Base-by-base conservation (phyloP, 768 basidiomycete species). In the Termitomyces sp. region DNA sequence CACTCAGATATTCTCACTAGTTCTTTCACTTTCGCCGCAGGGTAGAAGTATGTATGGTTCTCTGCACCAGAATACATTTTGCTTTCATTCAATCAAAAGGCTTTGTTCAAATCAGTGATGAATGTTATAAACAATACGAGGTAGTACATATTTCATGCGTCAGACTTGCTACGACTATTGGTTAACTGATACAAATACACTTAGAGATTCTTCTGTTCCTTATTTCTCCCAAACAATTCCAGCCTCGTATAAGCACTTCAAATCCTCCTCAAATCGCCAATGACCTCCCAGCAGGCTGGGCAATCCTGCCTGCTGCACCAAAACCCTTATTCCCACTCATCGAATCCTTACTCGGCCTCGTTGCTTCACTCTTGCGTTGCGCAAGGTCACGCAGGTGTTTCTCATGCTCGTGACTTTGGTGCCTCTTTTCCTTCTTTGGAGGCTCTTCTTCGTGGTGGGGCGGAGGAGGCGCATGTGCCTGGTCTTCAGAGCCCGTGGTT, bases 261-360 rank as follows among this genome's bases (percentile, higher is more conserved):
- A 12, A 9, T 46, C 12, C 34, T 20, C 26, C 27, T 75, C 63
- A 77, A 60, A 72, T 48, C 39, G 65, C 65, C 53, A 78, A 58
- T 16, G 51, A 65, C 60, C 73, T 84, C 29, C 81, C 81, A 48
- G 74, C 78, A 43, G 85, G 85, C 64, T 87, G 85, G 4, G 74
- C 76, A 57, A 87, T 86, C 56, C 85, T 73, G 29, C 78, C 81
- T 1, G 66, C 76, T 12, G 66, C 78, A 18, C 76, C 79, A 60
- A 76, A 78, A 0, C 60, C 67, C 42, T 75, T 76, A 22, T 68
- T 67, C 3, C 64, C 63, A 20, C 60, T 58, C 60, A 67, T 61
- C 13, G 64, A 56, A 48, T 80, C 78, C 58, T 76, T 75, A 31
- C 80, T 81, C 4, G 85, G 84, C 59, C 70, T 68, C 10, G 76